Base-by-base conservation (phyloP, 202 grass and related monocot genomes). In the Zoysia matrella region DNA sequence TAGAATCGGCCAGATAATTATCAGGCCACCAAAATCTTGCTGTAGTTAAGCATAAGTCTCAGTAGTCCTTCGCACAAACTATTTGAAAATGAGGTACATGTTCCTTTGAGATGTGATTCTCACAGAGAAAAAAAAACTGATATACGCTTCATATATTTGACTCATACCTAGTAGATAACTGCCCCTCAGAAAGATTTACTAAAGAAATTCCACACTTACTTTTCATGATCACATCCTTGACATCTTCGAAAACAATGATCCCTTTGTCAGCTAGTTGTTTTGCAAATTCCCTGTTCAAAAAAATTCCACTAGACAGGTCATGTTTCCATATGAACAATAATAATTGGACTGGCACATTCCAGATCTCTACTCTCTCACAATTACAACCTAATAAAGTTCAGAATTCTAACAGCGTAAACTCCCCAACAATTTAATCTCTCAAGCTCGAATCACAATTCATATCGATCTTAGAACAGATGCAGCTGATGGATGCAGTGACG, bases 201-300 rank as follows among this genome's bases (percentile, higher is more conserved):
- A 54, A 61, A 45, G 30, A 47, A 53, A 11, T 57, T 4, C 8
- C 78, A 42, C 36, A 80, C 86, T 84, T 91, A 94, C 95, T 88
- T 83, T 95, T 94, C 87, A 88, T 93, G 46, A 98, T 98, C 16
- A 95, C 91, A 85, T 85, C 86, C 71, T 82, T 88, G 67, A 98
- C 89, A 79, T 98, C 90, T 85, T 84, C 86, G 47, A 94, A 95
- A 68, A 90, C 90, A 72, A 98, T 90, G 56, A 88, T 41, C 60
- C 95, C 92, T 80, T 93, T 88, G 67, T 93, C 88, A 9, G 73
- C 92, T 69, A 94, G 83, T 56, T 84, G 69, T 91, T 88, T 94
- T 77, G 92, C 95, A 64, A 98, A 88, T 69, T 98, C 95, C 78
- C 95, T 98, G 66, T 72, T 88, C 41, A 86, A 80, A 43, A 87